phyloP scores from a whole-genome alignment of 768 basidiomycete species.

The Boletales sp. region DNA sequence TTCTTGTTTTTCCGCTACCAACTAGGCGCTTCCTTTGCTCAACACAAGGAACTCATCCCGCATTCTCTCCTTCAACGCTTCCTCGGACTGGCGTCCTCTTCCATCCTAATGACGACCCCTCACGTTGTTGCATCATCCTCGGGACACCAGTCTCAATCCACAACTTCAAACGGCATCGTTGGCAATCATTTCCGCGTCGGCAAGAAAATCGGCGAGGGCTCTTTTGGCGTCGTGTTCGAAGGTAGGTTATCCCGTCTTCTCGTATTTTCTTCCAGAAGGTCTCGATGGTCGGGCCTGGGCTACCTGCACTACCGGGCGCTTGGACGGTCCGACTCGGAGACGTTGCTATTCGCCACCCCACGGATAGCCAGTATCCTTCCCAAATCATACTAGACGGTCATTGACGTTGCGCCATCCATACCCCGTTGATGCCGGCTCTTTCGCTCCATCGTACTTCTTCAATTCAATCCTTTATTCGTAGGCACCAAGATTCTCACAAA shows the following conservation, averaged over 20 bases:
- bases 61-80: conserved; percentile 20
- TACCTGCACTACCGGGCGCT: conserved; percentile 9
- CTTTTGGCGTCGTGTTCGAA: conserved; percentile 98
- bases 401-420: conserved; percentile 1
- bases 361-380: not conserved
- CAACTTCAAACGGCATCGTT: conserved; percentile 68
- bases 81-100: conserved; percentile 27
- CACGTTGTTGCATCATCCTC: conserved; percentile 83
- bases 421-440: conserved; percentile 5
- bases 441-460: conserved; percentile 1
- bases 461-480: conserved; percentile 32
- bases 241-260: conserved; percentile 46
- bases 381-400: conserved; percentile 3
- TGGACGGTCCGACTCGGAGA: conserved; percentile 2
- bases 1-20: conserved; percentile 27
- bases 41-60: conserved; percentile 17
- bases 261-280: not conserved
- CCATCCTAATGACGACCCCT: conserved; percentile 64
- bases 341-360: not conserved
- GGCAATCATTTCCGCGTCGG: conserved; percentile 85
- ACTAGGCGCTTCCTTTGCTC: conserved; percentile 20
- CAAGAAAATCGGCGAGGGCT: conserved; percentile 98
- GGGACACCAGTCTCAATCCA: conserved; percentile 59
- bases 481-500: conserved; percentile 83
- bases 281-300: conserved; percentile 3